A percentile compares a stretch with the other conserved stretches of the same genome.
Evolutionary conservation across 352 stramenopile genomes (phyloP).

Genomic region (Phytophthora megakarya): DNA sequence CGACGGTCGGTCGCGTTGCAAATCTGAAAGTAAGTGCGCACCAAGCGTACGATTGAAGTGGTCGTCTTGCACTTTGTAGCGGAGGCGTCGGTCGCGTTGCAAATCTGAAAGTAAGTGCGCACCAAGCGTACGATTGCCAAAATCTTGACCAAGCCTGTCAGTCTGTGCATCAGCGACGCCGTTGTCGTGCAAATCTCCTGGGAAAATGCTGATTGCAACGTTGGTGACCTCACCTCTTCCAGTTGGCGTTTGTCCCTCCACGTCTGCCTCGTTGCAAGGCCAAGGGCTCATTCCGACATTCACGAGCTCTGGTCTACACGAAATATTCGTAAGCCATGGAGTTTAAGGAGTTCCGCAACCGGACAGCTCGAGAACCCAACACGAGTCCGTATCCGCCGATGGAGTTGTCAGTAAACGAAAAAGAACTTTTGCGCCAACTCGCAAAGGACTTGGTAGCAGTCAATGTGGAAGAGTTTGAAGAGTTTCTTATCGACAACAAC

Average conservation of each 20-base stretch:
- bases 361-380: slow-evolving; percentile 22
- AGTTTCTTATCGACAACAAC: slow-evolving; percentile 35
- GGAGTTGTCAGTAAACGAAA: slow-evolving; percentile 24
- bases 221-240: slow-evolving; percentile 7
- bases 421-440: slow-evolving; percentile 28
- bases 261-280: not conserved
- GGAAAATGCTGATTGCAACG: slow-evolving; percentile 2
- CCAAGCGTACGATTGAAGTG: slow-evolving; percentile 32
- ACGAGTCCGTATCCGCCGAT: slow-evolving; percentile 36
- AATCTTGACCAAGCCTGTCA: too few species aligned
- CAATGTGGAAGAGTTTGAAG: slow-evolving; percentile 34
- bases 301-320: not conserved
- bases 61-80: slow-evolving; percentile 20
- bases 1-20: slow-evolving; percentile 21
- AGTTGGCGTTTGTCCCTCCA: slow-evolving; percentile 6
- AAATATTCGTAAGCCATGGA: slow-evolving; percentile 25
- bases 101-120: slow-evolving; percentile 24
- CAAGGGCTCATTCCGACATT: slow-evolving; percentile 32
- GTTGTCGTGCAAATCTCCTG: too few species aligned
- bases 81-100: slow-evolving; percentile 11
- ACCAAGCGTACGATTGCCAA: slow-evolving; percentile 34
- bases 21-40: slow-evolving; percentile 21
- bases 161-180: too few species aligned
- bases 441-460: slow-evolving; percentile 32
- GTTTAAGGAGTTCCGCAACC: slow-evolving; percentile 33